Base-by-base conservation (phyloP, 2,329 filamentous ascomycete species). In the Simplicillium sp. region DNA sequence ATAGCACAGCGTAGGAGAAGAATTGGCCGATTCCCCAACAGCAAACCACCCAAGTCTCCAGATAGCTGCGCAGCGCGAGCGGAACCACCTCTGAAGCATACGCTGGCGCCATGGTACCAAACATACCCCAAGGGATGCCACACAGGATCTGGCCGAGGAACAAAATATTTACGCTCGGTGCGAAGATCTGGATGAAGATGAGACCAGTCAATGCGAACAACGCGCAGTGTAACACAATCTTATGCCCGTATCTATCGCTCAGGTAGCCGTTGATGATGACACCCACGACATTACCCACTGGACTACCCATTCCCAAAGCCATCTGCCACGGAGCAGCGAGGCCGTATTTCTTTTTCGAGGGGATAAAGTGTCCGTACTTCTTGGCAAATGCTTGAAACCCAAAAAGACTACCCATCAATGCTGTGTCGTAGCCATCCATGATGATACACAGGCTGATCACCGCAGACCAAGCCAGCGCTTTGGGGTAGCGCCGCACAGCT, bases 201-300 rank as follows among this genome's bases (percentile, higher is more conserved):
- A 50, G 41, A 2, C 44, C 44, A 3, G 44, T 44, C 13, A 67
- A 54, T 50, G 58, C 40, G 3, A 63, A 44, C 36, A 75, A 43
- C 9, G 69, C 71, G 7, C 48, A 62, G 32, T 78, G 69, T 46
- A 80, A 66, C 11, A 73, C 76, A 51, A 67, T 70, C 14, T 73
- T 44, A n/a, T 46, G 49, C 4, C 50, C 49, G 25, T 46, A 46
- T 2, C 44, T 36, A 17, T 49, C 47, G 3, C 44, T 48, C 14
- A 48, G 38, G 32, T 44, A 46, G 29, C 49, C 48, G 34, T 48
- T 48, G 31, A 49, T 40, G 33, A 44, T 11, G 36, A 45, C 38
- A 12, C 50, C 50, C 15, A 50, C 34, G 36, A 53, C 11, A 12
- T 36, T n/a, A 13, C 34, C 34, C 6, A 36, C 16, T 16, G 17